Conservation (phyloP, 768 basidiomycete species). For the Boletus patriciae region DNA sequence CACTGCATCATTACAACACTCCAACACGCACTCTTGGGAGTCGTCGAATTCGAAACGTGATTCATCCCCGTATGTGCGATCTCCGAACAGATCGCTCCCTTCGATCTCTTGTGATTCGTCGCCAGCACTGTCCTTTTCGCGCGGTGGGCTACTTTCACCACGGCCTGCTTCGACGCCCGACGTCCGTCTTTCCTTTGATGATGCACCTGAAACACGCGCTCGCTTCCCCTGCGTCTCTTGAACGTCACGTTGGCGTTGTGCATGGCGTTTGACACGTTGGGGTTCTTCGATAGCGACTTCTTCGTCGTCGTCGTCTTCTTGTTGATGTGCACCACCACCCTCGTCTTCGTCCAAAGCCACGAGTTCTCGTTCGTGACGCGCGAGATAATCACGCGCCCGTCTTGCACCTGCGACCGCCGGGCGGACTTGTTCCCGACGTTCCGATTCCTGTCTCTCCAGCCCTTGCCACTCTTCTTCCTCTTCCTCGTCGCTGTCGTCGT, state of each 20-base stretch:
- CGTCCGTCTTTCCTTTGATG: neutral
- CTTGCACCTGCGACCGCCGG: neutral
- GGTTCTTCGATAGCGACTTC: neutral
- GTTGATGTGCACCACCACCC: neutral
- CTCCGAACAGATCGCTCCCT: constrained; percentile 26
- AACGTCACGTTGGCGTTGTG: neutral
- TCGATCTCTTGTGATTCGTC: constrained; percentile 10
- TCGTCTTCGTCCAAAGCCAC: constrained; percentile 4
- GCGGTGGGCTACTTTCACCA: neutral
- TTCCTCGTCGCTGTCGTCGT: constrained; percentile 13
- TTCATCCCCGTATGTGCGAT: constrained; percentile 5
- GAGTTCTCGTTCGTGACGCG: constrained; percentile 1
- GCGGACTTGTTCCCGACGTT: neutral
- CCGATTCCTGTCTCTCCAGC: neutral
- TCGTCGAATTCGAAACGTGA: neutral
- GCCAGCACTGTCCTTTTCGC: neutral
- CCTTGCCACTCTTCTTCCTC: constrained; percentile 4
- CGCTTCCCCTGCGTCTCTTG: constrained; percentile 14
- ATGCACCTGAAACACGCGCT: constrained; percentile 3
- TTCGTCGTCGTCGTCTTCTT: constrained; percentile 1
- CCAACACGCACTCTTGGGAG: constrained; percentile 13
- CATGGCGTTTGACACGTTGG: constrained; percentile 15
- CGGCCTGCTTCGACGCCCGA: neutral
- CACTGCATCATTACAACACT: neutral
- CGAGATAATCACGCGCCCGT: neutral